phyloP scores from a whole-genome alignment of 176 grass and related monocot genomes.

The Rhynchospora breviuscula region DNA sequence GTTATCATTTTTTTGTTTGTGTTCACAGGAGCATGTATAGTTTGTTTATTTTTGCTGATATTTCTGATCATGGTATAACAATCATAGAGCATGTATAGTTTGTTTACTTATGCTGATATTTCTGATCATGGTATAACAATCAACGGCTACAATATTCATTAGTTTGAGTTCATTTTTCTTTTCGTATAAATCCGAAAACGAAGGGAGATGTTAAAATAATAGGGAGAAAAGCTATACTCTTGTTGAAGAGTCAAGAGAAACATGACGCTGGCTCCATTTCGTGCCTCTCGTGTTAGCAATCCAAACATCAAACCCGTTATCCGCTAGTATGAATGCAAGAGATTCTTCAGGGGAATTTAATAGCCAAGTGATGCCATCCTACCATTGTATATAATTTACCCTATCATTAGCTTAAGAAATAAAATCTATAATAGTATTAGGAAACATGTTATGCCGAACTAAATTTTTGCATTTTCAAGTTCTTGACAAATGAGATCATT shows the following conservation, averaged over 20 bases:
- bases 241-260: slow-evolving; percentile 34
- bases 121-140: neutral
- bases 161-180: too few relatives aligned
- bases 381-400: neutral
- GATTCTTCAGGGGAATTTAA: slow-evolving; percentile 57
- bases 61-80: neutral
- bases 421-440: neutral
- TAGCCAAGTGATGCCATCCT: slow-evolving; percentile 79
- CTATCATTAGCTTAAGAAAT: neutral
- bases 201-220: neutral
- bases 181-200: neutral
- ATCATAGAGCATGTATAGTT: neutral
- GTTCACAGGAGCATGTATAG: neutral
- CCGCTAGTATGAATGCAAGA: slow-evolving; percentile 64
- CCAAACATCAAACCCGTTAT: slow-evolving; percentile 76
- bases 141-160: too few relatives aligned
- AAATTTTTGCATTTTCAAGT: neutral
- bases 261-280: slow-evolving; percentile 49
- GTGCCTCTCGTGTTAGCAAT: slow-evolving; percentile 72
- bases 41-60: neutral
- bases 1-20: neutral
- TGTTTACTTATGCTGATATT: neutral
- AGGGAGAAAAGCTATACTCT: slow-evolving; percentile 19
- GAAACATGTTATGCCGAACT: neutral
- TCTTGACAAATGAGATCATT: neutral